Conservation (phyloP, 2,329 filamentous ascomycete genomes). For the Fusarium anguioides region DNA sequence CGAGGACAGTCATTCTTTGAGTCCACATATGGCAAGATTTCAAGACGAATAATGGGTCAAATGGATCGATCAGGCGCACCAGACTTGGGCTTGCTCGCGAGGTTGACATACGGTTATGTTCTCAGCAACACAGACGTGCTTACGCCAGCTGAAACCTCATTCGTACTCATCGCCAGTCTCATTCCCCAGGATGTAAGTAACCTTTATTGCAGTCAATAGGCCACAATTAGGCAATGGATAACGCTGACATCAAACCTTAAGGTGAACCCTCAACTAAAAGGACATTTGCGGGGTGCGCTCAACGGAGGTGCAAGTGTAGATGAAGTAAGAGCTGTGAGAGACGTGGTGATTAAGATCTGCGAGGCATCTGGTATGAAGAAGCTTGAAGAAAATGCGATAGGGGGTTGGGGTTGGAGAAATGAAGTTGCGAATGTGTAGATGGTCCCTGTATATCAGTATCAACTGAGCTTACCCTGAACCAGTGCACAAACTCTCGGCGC, state of each 20-base stretch:
- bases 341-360: conserved; percentile 42
- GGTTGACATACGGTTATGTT: conserved; percentile 43
- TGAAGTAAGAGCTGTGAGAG: conserved; percentile 43
- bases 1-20: conserved; percentile 41
- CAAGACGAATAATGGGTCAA: conserved; percentile 43
- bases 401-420: conserved; percentile 45
- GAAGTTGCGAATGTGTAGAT: conserved; percentile 42
- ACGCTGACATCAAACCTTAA: conserved; percentile 13
- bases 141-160: conserved; percentile 42
- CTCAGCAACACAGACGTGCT: conserved; percentile 43
- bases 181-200: conserved; percentile 45
- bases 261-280: conserved; percentile 46
- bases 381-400: conserved; percentile 27
- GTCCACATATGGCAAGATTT: conserved; percentile 42
- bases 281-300: conserved; percentile 42
- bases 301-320: conserved; percentile 43
- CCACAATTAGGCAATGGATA: not conserved
- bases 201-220: not conserved
- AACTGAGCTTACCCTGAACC: not conserved
- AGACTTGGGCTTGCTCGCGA: conserved; percentile 42
- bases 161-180: conserved; percentile 44
- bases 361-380: conserved; percentile 43
- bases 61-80: conserved; percentile 42
- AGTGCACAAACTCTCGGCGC: not conserved
- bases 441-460: not conserved